Percentiles rank a stretch among this genome's conserved stretches.
Conservation (phyloP, 345 rosid genomes). For the Toxicodendron radicans region DNA sequence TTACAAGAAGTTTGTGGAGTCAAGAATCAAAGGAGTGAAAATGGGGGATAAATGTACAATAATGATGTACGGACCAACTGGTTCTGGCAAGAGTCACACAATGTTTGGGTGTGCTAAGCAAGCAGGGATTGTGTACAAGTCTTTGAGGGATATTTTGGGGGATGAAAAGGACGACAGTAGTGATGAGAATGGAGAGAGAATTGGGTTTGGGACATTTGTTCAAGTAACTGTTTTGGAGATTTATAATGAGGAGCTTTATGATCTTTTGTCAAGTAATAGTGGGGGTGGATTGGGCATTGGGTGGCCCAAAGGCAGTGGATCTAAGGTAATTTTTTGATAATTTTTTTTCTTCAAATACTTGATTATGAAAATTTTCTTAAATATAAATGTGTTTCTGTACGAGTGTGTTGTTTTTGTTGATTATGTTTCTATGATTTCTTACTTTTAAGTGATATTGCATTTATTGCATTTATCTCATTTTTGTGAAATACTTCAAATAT, state of each 20-base stretch:
- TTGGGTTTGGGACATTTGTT: conserved; percentile 56
- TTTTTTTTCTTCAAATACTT: not conserved
- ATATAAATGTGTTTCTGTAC: not conserved
- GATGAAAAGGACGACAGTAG: conserved; percentile 24
- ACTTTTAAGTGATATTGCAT: too few species aligned
- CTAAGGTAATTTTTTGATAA: conserved; percentile 46
- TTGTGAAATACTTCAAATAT: too few species aligned
- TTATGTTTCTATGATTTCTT: not conserved
- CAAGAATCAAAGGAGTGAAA: conserved; percentile 78
- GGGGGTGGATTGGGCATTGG: conserved; percentile 75
- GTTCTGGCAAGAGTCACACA: conserved; percentile 92
- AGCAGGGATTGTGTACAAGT: conserved; percentile 82
- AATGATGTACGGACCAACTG: conserved; percentile 99
- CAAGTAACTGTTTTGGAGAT: conserved; percentile 93
- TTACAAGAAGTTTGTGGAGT: conserved; percentile 70
- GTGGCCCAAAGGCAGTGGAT: conserved; percentile 70
- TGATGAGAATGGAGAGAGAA: conserved; percentile 30
- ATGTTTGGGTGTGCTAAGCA: conserved; percentile 93
- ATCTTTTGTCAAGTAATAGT: conserved; percentile 64
- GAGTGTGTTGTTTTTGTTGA: not conserved
- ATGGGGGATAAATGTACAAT: conserved; percentile 78
- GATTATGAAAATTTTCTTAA: not conserved
- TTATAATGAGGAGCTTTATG: conserved; percentile 91
- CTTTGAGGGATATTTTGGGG: conserved; percentile 75
- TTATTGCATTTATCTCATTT: not conserved